Conservation (phyloP, 2,329 filamentous ascomycete genomes). For the Cercospora citrullina region DNA sequence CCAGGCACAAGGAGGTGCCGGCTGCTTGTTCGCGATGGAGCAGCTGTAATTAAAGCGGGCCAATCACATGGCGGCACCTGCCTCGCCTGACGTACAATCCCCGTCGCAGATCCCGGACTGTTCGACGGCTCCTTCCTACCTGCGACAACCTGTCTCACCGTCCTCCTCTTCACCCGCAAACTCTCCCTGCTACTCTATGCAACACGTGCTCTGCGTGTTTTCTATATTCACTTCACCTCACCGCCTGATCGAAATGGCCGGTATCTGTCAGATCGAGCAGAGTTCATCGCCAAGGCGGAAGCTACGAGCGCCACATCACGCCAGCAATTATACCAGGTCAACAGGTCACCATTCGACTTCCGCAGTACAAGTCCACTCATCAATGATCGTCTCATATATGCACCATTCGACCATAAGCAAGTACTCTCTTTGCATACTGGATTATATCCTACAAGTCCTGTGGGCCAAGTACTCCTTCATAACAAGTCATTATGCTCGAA, state of each 20-base stretch:
- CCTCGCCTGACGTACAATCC: background rate
- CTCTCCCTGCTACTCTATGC: background rate
- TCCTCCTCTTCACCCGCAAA: background rate
- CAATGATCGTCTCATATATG: background rate
- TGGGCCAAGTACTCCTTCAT: background rate
- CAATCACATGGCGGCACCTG: background rate
- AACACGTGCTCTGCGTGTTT: background rate
- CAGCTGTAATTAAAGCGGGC: conserved; percentile 3
- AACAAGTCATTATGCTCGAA: background rate
- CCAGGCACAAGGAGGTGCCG: conserved; percentile 2
- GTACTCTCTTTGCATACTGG: background rate
- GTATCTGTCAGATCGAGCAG: background rate
- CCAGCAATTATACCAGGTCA: background rate
- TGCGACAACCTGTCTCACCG: background rate
- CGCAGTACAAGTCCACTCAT: background rate
- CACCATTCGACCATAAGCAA: background rate
- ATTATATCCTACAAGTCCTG: background rate
- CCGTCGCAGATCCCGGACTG: conserved; percentile 5
- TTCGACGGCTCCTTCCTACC: background rate
- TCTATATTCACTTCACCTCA: background rate
- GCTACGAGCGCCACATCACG: background rate
- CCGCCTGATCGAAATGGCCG: background rate
- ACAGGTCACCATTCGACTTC: background rate
- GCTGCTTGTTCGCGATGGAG: background rate
- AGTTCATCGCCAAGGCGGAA: background rate